These are phyloP conservation scores for Ochetophila trinervis DNA, from an alignment of 306 rosid genomes.

Conservation along the genomic window DNA sequence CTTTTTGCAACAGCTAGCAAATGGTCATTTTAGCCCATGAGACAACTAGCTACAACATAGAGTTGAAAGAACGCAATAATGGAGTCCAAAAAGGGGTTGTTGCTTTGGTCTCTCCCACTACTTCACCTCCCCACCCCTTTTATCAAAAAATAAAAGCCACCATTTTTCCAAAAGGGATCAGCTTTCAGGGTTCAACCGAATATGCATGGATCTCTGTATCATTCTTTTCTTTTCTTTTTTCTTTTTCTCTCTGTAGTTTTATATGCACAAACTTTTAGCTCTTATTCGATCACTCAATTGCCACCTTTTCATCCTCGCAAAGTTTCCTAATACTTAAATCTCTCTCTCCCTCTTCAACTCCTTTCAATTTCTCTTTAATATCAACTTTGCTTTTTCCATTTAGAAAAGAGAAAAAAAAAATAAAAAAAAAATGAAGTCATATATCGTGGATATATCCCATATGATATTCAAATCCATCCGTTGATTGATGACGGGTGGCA, in stretches of 20 bases:
- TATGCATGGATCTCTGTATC: constrained; percentile 54
- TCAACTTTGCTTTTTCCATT: constrained; percentile 25
- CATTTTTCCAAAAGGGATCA: constrained; percentile 45
- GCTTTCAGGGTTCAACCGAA: constrained; percentile 74
- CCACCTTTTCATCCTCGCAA: constrained; percentile 55
- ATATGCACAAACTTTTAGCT: constrained; percentile 44
- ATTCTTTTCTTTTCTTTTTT: no score
- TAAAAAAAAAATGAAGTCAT: constrained; percentile 3
- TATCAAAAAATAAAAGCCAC: constrained; percentile 46
- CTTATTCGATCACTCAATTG: constrained; percentile 47
- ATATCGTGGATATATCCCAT: constrained; percentile 6
- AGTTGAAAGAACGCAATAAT: constrained; percentile 55
- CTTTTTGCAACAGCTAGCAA: constrained; percentile 4
- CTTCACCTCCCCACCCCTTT: constrained; percentile 38
- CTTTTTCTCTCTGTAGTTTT: constrained; percentile 18
- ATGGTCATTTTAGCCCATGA: constrained; percentile 40
- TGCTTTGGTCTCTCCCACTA: constrained; percentile 57
- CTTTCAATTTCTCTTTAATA: constrained; percentile 24
- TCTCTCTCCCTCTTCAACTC: constrained; percentile 20
- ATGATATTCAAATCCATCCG: constrained; percentile 54
- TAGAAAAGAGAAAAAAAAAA: background rate
- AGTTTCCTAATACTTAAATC: constrained; percentile 45
- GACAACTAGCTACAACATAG: constrained; percentile 42
- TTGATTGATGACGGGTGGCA: constrained; percentile 69
- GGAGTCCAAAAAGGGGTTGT: constrained; percentile 54